Conservation (phyloP, 1,284 basidiomycete genomes). For the Meira nashicola region DNA sequence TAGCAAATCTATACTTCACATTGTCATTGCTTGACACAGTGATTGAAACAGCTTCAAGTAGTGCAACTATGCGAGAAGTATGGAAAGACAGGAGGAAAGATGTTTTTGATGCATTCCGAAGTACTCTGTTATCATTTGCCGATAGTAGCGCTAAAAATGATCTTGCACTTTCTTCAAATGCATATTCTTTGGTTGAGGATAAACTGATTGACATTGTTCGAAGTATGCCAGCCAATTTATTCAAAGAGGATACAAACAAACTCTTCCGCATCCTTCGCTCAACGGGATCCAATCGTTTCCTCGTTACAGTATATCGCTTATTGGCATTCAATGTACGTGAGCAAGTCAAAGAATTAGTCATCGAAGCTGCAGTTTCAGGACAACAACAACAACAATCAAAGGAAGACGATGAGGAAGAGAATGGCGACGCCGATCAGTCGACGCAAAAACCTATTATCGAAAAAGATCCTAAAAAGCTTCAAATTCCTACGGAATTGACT, state of each 20-base stretch:
- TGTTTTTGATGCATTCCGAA: constrained; percentile 55
- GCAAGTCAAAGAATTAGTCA: constrained; percentile 71
- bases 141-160: too few species aligned
- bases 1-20: constrained; percentile 66
- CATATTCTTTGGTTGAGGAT: too few species aligned
- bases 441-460: not conserved
- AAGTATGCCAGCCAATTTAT: too few species aligned
- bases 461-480: not conserved
- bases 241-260: constrained; percentile 33
- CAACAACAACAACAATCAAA: not conserved
- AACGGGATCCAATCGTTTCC: constrained; percentile 45
- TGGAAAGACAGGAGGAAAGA: constrained; percentile 65
- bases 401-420: not conserved
- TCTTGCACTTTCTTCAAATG: too few species aligned
- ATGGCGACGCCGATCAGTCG: not conserved
- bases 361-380: constrained; percentile 71
- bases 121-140: too few species aligned
- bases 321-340: constrained; percentile 64
- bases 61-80: constrained; percentile 65
- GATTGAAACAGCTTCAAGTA: constrained; percentile 67
- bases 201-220: too few species aligned
- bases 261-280: not conserved
- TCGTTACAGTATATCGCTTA: constrained; percentile 65
- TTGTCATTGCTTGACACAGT: constrained; percentile 67
- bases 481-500: constrained; percentile 54